These are phyloP conservation scores for Tephrocybe sp. DNA, from an alignment of 768 basidiomycete genomes.

Conservation along the genomic window DNA sequence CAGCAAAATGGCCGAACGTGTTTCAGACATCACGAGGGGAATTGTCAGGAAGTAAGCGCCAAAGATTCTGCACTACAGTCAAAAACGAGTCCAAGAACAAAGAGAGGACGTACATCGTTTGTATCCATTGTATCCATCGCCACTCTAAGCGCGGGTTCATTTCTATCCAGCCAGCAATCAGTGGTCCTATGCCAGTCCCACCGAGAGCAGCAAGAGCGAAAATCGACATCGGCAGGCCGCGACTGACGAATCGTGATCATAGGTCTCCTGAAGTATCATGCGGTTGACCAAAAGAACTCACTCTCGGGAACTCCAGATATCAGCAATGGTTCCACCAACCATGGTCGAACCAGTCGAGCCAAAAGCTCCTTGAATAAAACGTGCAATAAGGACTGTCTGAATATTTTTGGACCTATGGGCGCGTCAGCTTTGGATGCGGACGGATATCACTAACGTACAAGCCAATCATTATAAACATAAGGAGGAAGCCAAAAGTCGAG, in stretches of 20 bases:
- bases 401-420: slow-evolving; percentile 42
- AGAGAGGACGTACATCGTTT: slow-evolving; percentile 48
- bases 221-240: slow-evolving; percentile 75
- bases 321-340: slow-evolving; percentile 73
- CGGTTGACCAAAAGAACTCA: slow-evolving; percentile 28
- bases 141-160: slow-evolving; percentile 55
- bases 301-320: slow-evolving; percentile 66
- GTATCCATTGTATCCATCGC: slow-evolving; percentile 87
- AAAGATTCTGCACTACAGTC: slow-evolving; percentile 36
- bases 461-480: slow-evolving; percentile 49
- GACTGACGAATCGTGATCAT: slow-evolving; percentile 34
- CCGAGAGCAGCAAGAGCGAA: slow-evolving; percentile 63
- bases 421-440: background rate
- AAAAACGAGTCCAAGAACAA: background rate
- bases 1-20: slow-evolving; percentile 68
- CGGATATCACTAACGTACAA: slow-evolving; percentile 30
- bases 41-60: slow-evolving; percentile 49
- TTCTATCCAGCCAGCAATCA: slow-evolving; percentile 67
- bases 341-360: slow-evolving; percentile 70
- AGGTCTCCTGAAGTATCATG: background rate
- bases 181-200: slow-evolving; percentile 62
- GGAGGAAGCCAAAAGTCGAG: slow-evolving; percentile 45
- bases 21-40: slow-evolving; percentile 64
- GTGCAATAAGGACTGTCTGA: slow-evolving; percentile 60
- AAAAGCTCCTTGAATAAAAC: slow-evolving; percentile 65